Conservation (phyloP, 2,329 filamentous ascomycete species). For the Thermoascus crustaceus region DNA sequence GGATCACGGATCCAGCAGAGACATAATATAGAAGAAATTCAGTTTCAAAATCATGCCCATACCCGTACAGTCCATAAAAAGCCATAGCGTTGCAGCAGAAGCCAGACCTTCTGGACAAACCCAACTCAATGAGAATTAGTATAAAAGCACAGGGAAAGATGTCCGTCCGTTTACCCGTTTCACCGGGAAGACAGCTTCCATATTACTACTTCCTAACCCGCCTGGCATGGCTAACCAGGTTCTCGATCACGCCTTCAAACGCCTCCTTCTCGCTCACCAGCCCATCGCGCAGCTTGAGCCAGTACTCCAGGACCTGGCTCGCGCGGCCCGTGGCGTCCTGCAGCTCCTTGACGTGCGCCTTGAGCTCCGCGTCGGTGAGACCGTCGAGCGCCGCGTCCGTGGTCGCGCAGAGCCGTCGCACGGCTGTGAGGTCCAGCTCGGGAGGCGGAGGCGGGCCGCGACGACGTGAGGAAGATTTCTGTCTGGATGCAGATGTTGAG, state of each 20-base stretch:
- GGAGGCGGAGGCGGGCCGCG: constrained; percentile 57
- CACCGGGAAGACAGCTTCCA: no score
- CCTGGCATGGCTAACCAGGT: constrained; percentile 82
- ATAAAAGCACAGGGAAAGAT: no score
- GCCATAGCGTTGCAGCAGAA: no score
- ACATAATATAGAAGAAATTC: no score
- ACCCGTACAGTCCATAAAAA: no score
- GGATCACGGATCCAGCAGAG: no score
- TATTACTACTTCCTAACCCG: constrained; percentile 63
- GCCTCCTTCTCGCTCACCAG: constrained; percentile 85
- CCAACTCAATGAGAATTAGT: no score
- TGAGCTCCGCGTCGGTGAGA: constrained; percentile 69
- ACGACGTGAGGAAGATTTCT: constrained; percentile 26
- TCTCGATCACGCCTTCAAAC: constrained; percentile 95
- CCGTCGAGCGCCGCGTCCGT: constrained; percentile 76
- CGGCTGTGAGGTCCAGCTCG: constrained; percentile 68
- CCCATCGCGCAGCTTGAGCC: constrained; percentile 77
- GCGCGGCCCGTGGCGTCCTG: constrained; percentile 63
- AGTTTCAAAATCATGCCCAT: no score
- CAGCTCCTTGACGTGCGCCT: constrained; percentile 60
- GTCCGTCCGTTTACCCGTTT: no score
- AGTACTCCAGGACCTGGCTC: constrained; percentile 74
- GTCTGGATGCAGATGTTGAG: constrained; percentile 22
- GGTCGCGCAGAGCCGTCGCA: constrained; percentile 69
- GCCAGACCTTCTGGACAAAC: no score